Conservation (phyloP, 176 grass and related monocot genomes). For the Oryza rufipogon region DNA sequence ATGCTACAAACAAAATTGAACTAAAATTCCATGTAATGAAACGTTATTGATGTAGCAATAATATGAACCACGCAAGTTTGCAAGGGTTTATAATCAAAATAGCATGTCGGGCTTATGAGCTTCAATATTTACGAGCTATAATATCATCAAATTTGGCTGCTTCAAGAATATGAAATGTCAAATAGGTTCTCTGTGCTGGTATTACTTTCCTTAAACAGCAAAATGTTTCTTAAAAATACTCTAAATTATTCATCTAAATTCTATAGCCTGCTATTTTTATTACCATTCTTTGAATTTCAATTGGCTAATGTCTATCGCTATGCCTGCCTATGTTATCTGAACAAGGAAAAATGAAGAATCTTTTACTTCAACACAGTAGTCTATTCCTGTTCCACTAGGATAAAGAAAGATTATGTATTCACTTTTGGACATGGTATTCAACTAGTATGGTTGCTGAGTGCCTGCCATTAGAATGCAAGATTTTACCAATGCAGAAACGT, state of each 20-base stretch:
- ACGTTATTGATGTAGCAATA: neutral
- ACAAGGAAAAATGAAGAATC: neutral
- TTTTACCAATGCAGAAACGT: constrained; percentile 13
- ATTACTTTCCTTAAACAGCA: neutral
- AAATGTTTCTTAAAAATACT: neutral
- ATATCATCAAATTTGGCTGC: constrained; percentile 1
- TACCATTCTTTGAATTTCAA: neutral
- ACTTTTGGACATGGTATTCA: neutral
- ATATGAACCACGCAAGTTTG: neutral
- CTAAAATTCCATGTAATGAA: constrained; percentile 16
- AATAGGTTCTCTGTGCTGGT: constrained; percentile 1
- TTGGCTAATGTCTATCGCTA: neutral
- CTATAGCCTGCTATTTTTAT: neutral
- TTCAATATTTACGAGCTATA: constrained; percentile 2
- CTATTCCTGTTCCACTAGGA: neutral
- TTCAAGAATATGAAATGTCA: neutral
- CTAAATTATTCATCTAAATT: neutral
- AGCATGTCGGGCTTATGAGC: neutral
- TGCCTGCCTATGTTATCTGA: neutral
- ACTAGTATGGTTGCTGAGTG: neutral
- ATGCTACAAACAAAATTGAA: constrained; percentile 15
- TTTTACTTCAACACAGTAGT: neutral
- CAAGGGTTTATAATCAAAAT: neutral
- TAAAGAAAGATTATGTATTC: neutral
- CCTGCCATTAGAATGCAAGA: neutral